A percentile compares a stretch with the other conserved stretches of the same genome.
Evolutionary conservation across 2,329 filamentous ascomycete species (phyloP).

Genomic region (Trichoderma koningii): DNA sequence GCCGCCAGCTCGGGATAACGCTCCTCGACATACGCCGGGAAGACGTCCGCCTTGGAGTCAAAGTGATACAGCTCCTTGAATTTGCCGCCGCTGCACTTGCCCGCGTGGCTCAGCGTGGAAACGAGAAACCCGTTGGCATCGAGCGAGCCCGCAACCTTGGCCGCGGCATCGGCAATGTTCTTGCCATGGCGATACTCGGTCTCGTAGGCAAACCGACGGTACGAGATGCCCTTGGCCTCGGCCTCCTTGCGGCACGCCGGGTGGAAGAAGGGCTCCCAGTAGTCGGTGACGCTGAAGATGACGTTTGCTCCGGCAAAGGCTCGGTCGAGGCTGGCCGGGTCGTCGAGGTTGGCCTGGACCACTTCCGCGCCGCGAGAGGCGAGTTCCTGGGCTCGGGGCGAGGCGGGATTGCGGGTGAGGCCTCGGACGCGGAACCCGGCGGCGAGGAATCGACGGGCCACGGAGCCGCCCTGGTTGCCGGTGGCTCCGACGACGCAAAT

Average conservation of each 20-base stretch:
- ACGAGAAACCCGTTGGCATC: conserved; percentile 53
- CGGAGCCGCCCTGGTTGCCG: conserved; percentile 55
- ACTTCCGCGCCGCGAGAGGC: conserved; percentile 47
- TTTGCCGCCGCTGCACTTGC: conserved; percentile 48
- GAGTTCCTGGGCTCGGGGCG: conserved; percentile 46
- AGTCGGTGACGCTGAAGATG: conserved; percentile 60
- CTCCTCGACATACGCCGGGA: conserved; percentile 48
- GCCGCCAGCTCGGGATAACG: conserved; percentile 47
- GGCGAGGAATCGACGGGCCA: conserved; percentile 50
- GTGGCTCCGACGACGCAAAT: conserved; percentile 52
- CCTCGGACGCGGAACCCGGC: conserved; percentile 49
- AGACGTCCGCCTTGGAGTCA: conserved; percentile 55
- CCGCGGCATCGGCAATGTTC: conserved; percentile 59
- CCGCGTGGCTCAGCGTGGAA: conserved; percentile 54
- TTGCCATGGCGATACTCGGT: conserved; percentile 54
- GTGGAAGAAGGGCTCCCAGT: conserved; percentile 54
- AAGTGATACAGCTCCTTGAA: conserved; percentile 55
- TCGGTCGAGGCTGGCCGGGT: conserved; percentile 42
- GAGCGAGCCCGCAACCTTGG: conserved; percentile 43
- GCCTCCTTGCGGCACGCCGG: conserved; percentile 46
- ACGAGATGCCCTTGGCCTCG: conserved; percentile 43
- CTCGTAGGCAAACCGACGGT: conserved; percentile 49
- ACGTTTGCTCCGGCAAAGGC: conserved; percentile 50
- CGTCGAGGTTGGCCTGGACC: conserved; percentile 48
- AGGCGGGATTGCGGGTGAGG: conserved; percentile 49